Base-by-base conservation (phyloP, 192 early-diverging fungal genomes). In the Chytriomyces sp. region DNA sequence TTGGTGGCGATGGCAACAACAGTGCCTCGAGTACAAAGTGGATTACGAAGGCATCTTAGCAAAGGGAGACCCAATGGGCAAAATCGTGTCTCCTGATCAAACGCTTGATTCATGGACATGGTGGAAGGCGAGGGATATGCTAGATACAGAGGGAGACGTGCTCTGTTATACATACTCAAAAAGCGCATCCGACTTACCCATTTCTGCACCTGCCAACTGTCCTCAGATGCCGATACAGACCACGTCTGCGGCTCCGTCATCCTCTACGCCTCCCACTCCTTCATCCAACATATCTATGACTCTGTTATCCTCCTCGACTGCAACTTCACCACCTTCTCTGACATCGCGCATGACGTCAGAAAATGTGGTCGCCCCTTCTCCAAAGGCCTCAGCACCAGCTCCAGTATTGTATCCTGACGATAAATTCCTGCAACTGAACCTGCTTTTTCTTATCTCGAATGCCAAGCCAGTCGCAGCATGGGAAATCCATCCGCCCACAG, bases 161-260 rank as follows among this genome's bases (percentile, higher is more conserved):
- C 37, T 70, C 19, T 70, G 68, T 59, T 70, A 70, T 57, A 70
- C 68, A 14, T 70, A 70, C 30, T 39, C 68, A 4, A 57, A n/a
- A 17, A 59, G 55, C 17, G 33, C 28, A 25, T 17, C 34, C 1
- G 68, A 70, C 36, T 26, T 70, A 14, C 5, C 68, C 5, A 56
- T 59, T 12, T 38, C 68, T 22, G 8, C 68, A 5, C 44, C 44
- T 49, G 12, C 44, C 22, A 22, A 22, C 22, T 49, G 44, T n/a
- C n/a, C n/a, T n/a, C n/a, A n/a, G n/a, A n/a, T n/a, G n/a, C n/a
- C n/a, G n/a, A n/a, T n/a, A n/a, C n/a, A n/a, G n/a, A n/a, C n/a
- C n/a, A n/a, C n/a, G n/a, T n/a, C n/a, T n/a, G n/a, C n/a, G n/a
- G n/a, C n/a, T n/a, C n/a, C n/a, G n/a, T n/a, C n/a, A n/a, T n/a